These are phyloP conservation scores for Galerina marginata DNA, from an alignment of 768 basidiomycete species.

Conservation along the genomic window DNA sequence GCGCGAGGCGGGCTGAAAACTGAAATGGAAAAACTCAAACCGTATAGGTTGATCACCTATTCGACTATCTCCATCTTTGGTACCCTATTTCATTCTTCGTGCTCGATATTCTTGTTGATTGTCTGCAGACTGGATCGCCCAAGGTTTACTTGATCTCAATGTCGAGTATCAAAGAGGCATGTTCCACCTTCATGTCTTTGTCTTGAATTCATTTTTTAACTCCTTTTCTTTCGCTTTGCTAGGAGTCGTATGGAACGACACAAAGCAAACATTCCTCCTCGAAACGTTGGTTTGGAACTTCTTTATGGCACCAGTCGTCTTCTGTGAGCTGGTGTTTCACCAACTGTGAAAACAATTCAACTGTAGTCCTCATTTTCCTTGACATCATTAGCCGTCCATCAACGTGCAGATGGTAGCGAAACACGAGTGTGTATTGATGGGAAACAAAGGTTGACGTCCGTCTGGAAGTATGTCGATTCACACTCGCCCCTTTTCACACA, in stretches of 20 bases:
- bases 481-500: neutral
- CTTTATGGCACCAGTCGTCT: conserved; percentile 71
- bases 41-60: conserved; percentile 12
- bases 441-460: conserved; percentile 75
- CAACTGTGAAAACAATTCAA: neutral
- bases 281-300: conserved; percentile 70
- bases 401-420: conserved; percentile 46
- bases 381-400: conserved; percentile 41
- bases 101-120: neutral
- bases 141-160: conserved; percentile 56
- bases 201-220: neutral
- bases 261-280: conserved; percentile 64
- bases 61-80: conserved; percentile 35
- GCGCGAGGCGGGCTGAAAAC: conserved; percentile 12
- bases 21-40: conserved; percentile 5
- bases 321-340: conserved; percentile 45
- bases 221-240: neutral
- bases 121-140: conserved; percentile 50
- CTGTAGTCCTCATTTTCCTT: neutral
- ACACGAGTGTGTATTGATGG: conserved; percentile 67
- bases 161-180: conserved; percentile 72
- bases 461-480: conserved; percentile 49
- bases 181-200: conserved; percentile 13
- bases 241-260: conserved; percentile 71
- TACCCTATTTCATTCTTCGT: conserved; percentile 24